These are phyloP conservation scores for Globisporangium cylindrosporum DNA, from an alignment of 352 stramenopile genomes.

Conservation along the genomic window DNA sequence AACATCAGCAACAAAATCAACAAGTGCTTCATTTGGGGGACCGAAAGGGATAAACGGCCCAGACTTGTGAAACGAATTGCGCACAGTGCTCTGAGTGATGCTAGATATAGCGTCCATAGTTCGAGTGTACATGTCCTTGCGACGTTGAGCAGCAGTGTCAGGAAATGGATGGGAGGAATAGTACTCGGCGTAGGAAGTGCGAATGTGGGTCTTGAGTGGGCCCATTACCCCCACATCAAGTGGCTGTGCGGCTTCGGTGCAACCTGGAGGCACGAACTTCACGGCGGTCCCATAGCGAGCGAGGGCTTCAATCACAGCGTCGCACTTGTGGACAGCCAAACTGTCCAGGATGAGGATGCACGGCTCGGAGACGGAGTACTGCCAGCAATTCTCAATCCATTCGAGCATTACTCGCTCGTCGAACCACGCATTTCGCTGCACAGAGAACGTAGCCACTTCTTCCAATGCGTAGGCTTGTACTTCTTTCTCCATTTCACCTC, in stretches of 20 bases:
- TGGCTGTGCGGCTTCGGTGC: neutral
- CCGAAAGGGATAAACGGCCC: too few relatives aligned
- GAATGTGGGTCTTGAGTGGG: neutral
- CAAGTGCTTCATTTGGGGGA: too few relatives aligned
- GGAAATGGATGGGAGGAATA: neutral
- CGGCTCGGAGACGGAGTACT: neutral
- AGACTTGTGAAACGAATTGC: too few relatives aligned
- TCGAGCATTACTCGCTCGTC: neutral
- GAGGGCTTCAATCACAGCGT: neutral
- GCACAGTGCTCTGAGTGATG: neutral
- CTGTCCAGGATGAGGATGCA: neutral
- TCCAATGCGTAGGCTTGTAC: neutral
- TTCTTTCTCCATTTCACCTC: neutral
- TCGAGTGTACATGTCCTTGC: neutral
- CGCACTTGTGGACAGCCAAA: neutral
- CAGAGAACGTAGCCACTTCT: neutral
- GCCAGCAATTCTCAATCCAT: neutral
- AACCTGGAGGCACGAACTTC: neutral
- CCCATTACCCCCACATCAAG: neutral
- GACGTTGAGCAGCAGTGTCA: neutral
- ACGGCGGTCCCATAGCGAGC: neutral
- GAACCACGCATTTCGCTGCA: neutral
- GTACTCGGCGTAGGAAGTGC: conserved; percentile 1
- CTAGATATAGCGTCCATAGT: neutral
- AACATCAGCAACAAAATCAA: too few relatives aligned